Evolutionary conservation across 257 asterid genomes (phyloP).

Genomic region (Solanum pimpinellifolium): DNA sequence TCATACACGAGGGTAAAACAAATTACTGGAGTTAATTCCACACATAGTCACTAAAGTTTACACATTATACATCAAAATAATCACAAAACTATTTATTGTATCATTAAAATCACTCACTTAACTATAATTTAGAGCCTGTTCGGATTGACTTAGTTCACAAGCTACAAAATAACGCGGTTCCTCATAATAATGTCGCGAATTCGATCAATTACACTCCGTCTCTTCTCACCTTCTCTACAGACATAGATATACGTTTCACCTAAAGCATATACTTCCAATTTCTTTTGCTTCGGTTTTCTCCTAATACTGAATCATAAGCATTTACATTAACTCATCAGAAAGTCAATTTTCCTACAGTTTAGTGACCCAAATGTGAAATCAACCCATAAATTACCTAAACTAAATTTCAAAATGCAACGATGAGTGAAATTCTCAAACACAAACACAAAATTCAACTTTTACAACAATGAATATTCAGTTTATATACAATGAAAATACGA

Average conservation of each 20-base stretch:
- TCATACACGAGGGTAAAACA: background rate
- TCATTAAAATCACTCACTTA: too few species aligned
- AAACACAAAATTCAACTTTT: background rate
- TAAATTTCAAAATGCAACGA: background rate
- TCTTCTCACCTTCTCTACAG: background rate
- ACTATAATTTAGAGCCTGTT: background rate
- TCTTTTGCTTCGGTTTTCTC: background rate
- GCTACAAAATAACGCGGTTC: background rate
- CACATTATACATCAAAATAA: background rate
- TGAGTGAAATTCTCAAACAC: background rate
- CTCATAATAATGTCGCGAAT: background rate
- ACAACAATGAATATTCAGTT: background rate
- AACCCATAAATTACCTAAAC: background rate
- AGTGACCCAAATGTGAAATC: background rate
- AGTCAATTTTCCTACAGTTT: too few species aligned
- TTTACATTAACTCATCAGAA: background rate
- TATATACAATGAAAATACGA: background rate
- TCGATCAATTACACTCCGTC: background rate
- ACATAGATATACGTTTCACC: background rate
- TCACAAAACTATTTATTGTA: background rate
- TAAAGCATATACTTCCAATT: background rate
- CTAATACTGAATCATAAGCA: background rate
- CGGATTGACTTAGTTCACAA: too few species aligned
- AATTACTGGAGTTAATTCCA: background rate
- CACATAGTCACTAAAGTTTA: background rate